Conservation (phyloP, 306 rosid genomes). For the Quercus dentata region DNA sequence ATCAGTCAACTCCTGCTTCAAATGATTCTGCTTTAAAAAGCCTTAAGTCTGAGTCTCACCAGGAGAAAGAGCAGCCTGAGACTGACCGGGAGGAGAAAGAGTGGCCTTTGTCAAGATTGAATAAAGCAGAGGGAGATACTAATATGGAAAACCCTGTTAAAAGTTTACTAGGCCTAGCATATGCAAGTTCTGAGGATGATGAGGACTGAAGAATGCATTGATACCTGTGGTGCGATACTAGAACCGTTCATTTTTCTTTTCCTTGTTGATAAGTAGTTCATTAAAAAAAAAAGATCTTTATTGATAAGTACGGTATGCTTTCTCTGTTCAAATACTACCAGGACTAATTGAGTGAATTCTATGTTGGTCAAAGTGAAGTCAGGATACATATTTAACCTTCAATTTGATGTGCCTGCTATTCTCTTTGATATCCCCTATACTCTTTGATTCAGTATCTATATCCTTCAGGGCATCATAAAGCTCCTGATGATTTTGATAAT, state of each 20-base stretch:
- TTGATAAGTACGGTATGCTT: slow-evolving; percentile 26
- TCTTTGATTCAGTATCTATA: neutral
- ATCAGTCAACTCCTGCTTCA: slow-evolving; percentile 26
- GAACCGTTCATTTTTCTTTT: neutral
- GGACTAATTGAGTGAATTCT: slow-evolving; percentile 1
- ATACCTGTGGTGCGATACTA: neutral
- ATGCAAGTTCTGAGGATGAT: slow-evolving; percentile 88
- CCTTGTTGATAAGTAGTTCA: slow-evolving; percentile 18
- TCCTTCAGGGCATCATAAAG: neutral
- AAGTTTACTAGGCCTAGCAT: slow-evolving; percentile 77
- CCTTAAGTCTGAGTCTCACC: slow-evolving; percentile 19
- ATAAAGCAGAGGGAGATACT: slow-evolving; percentile 30
- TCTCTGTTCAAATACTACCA: slow-evolving; percentile 7
- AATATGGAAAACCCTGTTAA: slow-evolving; percentile 44
- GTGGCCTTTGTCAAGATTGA: slow-evolving; percentile 9
- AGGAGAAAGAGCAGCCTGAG: slow-evolving; percentile 28
- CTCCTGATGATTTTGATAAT: neutral
- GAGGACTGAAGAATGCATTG: slow-evolving; percentile 49
- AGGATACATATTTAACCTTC: slow-evolving; percentile 6
- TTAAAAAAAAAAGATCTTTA: neutral
- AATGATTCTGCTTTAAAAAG: slow-evolving; percentile 11
- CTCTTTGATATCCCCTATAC: neutral
- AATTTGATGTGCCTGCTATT: slow-evolving; percentile 19
- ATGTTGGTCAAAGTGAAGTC: neutral
- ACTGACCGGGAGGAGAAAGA: slow-evolving; percentile 14